Evolutionary conservation across 2,329 filamentous ascomycete species (phyloP).

Genomic region (Biscogniauxia mediterranea): DNA sequence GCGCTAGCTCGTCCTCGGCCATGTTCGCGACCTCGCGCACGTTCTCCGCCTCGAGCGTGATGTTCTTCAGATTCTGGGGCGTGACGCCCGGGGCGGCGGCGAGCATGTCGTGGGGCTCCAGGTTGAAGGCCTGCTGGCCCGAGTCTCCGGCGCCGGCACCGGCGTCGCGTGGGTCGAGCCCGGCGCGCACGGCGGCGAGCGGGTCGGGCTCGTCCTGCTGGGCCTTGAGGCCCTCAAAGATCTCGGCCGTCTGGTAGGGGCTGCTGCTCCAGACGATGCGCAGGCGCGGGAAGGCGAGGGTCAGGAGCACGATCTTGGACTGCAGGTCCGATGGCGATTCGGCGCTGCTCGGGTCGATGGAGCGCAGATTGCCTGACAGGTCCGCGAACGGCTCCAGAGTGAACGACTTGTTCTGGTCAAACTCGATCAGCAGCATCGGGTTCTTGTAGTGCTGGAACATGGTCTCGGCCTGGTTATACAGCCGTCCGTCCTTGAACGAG

Average conservation of each 20-base stretch:
- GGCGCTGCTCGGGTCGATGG: slow-evolving; percentile 55
- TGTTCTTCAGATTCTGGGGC: slow-evolving; percentile 69
- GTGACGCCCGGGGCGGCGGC: slow-evolving; percentile 80
- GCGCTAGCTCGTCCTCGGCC: slow-evolving; percentile 67
- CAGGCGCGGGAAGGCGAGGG: slow-evolving; percentile 84
- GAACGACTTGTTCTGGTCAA: slow-evolving; percentile 96
- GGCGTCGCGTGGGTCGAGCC: slow-evolving; percentile 56
- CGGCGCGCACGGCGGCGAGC: slow-evolving; percentile 77
- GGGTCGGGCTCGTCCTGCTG: slow-evolving; percentile 89
- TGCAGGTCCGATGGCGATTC: slow-evolving; percentile 73
- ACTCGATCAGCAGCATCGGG: slow-evolving; percentile 93
- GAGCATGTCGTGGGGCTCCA: slow-evolving; percentile 88
- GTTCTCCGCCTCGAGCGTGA: slow-evolving; percentile 73
- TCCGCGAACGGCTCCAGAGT: slow-evolving; percentile 82
- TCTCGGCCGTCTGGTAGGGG: slow-evolving; percentile 95
- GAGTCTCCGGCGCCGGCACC: slow-evolving; percentile 59
- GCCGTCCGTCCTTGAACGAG: slow-evolving; percentile 85
- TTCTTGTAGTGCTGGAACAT: slow-evolving; percentile 93
- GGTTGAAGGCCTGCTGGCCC: slow-evolving; percentile 72
- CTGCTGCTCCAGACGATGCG: slow-evolving; percentile 92
- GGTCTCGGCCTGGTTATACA: slow-evolving; percentile 88
- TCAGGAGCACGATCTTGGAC: slow-evolving; percentile 86
- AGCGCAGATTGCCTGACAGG: slow-evolving; percentile 58
- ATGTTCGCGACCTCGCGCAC: slow-evolving; percentile 85
- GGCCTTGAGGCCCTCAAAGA: slow-evolving; percentile 90